Evolutionary conservation across 2,329 filamentous ascomycete species (phyloP).

Genomic region (Zasmidium angulare): DNA sequence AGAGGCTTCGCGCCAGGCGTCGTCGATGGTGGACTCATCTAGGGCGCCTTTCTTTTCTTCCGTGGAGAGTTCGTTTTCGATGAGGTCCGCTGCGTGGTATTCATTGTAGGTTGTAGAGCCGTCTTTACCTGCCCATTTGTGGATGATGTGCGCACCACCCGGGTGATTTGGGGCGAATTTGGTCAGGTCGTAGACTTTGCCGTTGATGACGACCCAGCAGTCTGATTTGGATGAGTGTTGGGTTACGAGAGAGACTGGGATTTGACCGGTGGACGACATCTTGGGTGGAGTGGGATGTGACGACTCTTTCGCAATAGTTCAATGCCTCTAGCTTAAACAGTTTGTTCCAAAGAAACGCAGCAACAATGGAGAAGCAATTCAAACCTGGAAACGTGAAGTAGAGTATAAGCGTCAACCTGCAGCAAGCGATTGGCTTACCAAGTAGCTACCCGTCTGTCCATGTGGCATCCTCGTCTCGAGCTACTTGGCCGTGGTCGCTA

Average conservation of each 20-base stretch:
- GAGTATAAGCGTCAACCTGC: neutral
- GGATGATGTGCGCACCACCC: slow-evolving; percentile 57
- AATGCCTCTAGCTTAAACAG: no score
- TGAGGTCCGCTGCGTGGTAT: slow-evolving; percentile 49
- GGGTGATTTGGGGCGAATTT: slow-evolving; percentile 65
- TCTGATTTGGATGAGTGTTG: slow-evolving; percentile 36
- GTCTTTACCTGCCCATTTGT: slow-evolving; percentile 55
- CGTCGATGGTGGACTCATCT: slow-evolving; percentile 32
- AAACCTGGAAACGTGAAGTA: neutral
- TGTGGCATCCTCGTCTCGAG: neutral
- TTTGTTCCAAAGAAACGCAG: neutral
- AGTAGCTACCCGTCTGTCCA: neutral
- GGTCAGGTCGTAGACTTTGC: slow-evolving; percentile 66
- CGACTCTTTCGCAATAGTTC: no score
- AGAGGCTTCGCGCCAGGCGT: slow-evolving; percentile 32
- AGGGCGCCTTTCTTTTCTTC: slow-evolving; percentile 42
- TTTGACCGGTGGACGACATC: slow-evolving; percentile 3
- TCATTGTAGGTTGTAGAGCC: slow-evolving; percentile 56
- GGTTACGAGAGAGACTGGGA: slow-evolving; percentile 33
- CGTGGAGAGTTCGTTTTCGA: slow-evolving; percentile 43
- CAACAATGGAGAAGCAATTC: neutral
- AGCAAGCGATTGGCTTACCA: slow-evolving; percentile 1
- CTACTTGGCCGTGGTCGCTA: no score
- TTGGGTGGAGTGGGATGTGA: no score
- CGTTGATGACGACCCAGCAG: slow-evolving; percentile 68